Evolutionary conservation across 2,329 filamentous ascomycete species (phyloP), one percentile per base, ranked within the genome.

Genomic region (Nannizziopsis arthrosporioides): DNA sequence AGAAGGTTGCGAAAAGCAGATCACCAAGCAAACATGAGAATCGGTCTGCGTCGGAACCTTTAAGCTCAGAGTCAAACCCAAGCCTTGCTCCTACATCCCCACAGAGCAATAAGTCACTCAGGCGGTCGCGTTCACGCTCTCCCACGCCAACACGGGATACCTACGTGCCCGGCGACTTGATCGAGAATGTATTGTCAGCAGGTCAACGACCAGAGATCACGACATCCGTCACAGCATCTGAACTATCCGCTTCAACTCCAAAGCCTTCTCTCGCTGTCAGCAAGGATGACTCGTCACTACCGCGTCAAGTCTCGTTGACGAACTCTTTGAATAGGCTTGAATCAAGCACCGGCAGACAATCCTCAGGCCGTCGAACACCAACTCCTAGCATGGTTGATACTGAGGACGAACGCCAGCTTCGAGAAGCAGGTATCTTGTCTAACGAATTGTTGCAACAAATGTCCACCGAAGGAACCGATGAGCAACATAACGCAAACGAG

Each of bases 321-420:
- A 68, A 64, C 48, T 63, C 61, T 34, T 56, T 54, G 5, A 67
- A 63, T 52, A 63, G 54, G 46, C 58, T 63, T 38, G 63, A 67
- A 47, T 63, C 59, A 10, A 60, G 60, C 12, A 52, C 65, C 2
- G 58, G 55, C 10, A 63, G 61, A 19, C 60, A 55, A n/a, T 59
- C 60, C 5, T 66, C 66, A 11, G 63, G 59, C 45, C 48, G 62
- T 19, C 61, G 59, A 58, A 68, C 44, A 61, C 60, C 59, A 32
- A 61, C 61, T 15, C 60, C 56, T 27, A 67, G 63, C 49, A 27
- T 55, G 40, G 71, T 76, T 19, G 82, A 85, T 58, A 81, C 81
- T 3, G 75, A 74, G 7, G 84, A 88, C 60, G 76, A 79, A 51
- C 78, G 80, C 36, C 68, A 86, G 4, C 67, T 87, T 22, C 76